Base-by-base conservation (phyloP, 768 basidiomycete genomes). In the Calocera viscosa region DNA sequence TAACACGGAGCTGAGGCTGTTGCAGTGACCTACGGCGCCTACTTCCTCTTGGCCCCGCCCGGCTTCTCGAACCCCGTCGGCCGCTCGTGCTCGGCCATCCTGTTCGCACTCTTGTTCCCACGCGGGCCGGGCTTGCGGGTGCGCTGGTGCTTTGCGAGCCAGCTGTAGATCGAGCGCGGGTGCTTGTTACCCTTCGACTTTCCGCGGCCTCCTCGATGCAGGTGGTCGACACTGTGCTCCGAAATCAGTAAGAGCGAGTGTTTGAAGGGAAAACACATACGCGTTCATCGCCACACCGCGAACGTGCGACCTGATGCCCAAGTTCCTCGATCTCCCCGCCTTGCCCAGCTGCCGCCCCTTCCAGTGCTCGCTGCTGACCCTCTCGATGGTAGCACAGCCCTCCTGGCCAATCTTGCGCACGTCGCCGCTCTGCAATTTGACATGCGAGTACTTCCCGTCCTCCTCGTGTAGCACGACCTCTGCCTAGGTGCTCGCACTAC, bases 241-340 rank as follows among this genome's bases (percentile, higher is more conserved):
- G 64, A n/a, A n/a, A n/a, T n/a, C n/a, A n/a, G 53, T 11, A 10
- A 19, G 30, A 11, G 53, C 3, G 53, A 22, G 22, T n/a, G n/a
- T n/a, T n/a, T n/a, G n/a, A n/a, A n/a, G n/a, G n/a, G n/a, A 28
- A 26, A 30, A 22, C 68, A 81, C 88, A 47, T 78, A 93, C 86
- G 91, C 88, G 76, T 96, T 97, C 94, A 95, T 95, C 47, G 94
- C 94, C 70, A 96, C 87, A 86, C 94, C 94, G 76, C 94, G 87
- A 53, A 95, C 92, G 34, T 82, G 82, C 0, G 94, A 94, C 70
- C 91, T 77, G 73, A 85, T 78, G 19, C 94, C 94, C 22, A 97
- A 77, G 91, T 92, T 94, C 39, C 94, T 81, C 43, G 81, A 80
- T 70, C 95, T 79, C 34, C 96, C 96, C 7, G 96, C 96, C 77